Evolutionary conservation across 1,284 basidiomycete species (phyloP).

Genomic region (Leccinum griseonigrum): DNA sequence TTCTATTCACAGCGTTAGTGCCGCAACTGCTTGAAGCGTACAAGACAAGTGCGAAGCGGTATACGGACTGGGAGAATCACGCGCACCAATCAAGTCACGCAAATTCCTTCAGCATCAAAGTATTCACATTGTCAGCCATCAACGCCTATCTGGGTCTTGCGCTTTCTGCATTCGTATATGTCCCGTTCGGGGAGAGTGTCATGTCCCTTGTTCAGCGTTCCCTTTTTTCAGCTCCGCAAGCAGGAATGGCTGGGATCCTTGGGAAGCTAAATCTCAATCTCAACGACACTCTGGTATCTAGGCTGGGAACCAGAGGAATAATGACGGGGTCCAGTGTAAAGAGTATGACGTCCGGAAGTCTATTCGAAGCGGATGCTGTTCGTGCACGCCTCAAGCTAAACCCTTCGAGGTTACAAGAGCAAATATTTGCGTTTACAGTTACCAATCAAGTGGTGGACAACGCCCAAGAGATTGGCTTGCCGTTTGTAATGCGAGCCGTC

Average conservation of each 20-base stretch:
- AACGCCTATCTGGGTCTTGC: conserved; percentile 87
- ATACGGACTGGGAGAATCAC: conserved; percentile 94
- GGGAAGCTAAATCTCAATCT: conserved; percentile 25
- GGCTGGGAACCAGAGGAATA: conserved; percentile 14
- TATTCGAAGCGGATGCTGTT: conserved; percentile 48
- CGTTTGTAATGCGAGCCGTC: conserved; percentile 71
- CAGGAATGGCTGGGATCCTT: conserved; percentile 15
- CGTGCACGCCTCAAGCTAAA: conserved; percentile 59
- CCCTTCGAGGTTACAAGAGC: conserved; percentile 74
- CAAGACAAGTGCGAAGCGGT: conserved; percentile 61
- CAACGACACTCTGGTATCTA: conserved; percentile 23
- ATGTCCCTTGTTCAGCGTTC: conserved; percentile 59
- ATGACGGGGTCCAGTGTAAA: conserved; percentile 12
- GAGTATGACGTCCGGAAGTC: conserved; percentile 28
- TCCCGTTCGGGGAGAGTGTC: conserved; percentile 85
- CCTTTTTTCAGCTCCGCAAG: conserved; percentile 37
- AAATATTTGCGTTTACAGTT: conserved; percentile 94
- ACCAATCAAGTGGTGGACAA: conserved; percentile 88
- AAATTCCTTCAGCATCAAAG: conserved; percentile 86
- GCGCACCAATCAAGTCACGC: conserved; percentile 74
- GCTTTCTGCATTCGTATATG: conserved; percentile 87
- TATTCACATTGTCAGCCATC: conserved; percentile 85
- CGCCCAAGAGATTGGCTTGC: conserved; percentile 83
- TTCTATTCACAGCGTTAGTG: conserved; percentile 80
- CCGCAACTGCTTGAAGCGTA: conserved; percentile 84